Percentiles rank a stretch among this genome's conserved stretches.
phyloP scores from a whole-genome alignment of 305 asterid genomes.

The Fraxinus sp. region DNA sequence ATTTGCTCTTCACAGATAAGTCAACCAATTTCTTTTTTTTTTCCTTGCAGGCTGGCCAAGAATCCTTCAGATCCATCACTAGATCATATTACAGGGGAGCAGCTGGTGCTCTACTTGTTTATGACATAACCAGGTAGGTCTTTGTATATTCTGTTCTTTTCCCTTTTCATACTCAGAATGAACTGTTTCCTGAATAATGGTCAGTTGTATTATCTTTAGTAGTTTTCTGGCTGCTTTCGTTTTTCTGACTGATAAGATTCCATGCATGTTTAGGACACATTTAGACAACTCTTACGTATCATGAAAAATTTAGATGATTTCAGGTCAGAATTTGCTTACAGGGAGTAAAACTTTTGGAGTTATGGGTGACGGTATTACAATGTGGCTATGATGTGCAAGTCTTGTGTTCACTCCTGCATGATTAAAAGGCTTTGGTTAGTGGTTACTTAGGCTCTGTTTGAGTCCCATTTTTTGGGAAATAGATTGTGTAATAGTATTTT shows the following conservation, averaged over 20 bases:
- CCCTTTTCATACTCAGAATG: background rate
- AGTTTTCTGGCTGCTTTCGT: background rate
- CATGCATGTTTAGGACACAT: background rate
- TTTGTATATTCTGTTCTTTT: background rate
- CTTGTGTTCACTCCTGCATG: background rate
- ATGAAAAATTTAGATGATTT: background rate
- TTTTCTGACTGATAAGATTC: background rate
- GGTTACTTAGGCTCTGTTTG: background rate
- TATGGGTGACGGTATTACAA: background rate
- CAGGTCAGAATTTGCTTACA: background rate
- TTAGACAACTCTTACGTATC: background rate
- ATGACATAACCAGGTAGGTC: conserved; percentile 69
- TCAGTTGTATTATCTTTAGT: background rate
- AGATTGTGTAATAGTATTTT: too few species aligned
- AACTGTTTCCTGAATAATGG: background rate
- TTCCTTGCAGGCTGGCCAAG: conserved; percentile 67
- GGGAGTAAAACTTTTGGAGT: background rate
- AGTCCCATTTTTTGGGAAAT: too few species aligned
- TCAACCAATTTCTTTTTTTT: background rate
- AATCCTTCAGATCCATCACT: conserved; percentile 78
- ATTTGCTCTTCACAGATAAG: background rate
- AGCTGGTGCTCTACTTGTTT: conserved; percentile 85
- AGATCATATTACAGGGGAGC: conserved; percentile 90
- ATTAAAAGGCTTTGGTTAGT: conserved; percentile 1
- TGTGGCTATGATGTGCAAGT: background rate